Percentiles rank a stretch among this genome's conserved stretches.
Evolutionary conservation across 176 grass and related monocot genomes (phyloP).

Genomic region (Urochloa ruziziensis): DNA sequence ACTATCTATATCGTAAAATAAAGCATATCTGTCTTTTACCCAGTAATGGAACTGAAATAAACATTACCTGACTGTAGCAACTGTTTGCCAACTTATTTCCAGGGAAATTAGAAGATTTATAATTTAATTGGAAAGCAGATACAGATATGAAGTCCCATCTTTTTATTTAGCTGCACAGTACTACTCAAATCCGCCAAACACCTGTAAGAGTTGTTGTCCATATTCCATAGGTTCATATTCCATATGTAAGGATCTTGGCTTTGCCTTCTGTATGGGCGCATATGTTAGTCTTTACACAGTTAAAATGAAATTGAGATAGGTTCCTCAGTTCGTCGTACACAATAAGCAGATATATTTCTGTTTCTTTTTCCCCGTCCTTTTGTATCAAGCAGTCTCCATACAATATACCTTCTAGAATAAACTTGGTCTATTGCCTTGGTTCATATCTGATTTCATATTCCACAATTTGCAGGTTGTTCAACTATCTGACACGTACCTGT

Average conservation of each 20-base stretch:
- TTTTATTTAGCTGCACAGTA: neutral
- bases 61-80: too few species aligned
- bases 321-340: neutral
- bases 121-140: too few species aligned
- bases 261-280: neutral
- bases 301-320: neutral
- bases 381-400: neutral
- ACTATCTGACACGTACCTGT: neutral
- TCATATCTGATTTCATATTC: neutral
- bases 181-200: neutral
- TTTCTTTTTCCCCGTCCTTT: neutral
- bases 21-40: too few species aligned
- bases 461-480: constrained; percentile 21
- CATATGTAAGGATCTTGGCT: neutral
- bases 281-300: neutral
- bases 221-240: too few species aligned
- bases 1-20: too few species aligned
- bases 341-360: neutral
- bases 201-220: neutral
- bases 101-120: too few species aligned
- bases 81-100: too few species aligned
- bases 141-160: too few species aligned
- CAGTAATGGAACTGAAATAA: too few species aligned
- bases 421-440: neutral
- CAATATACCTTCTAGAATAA: neutral